A percentile compares a stretch with the other conserved stretches of the same genome.
These are phyloP conservation scores for Euphorbia lathyris DNA, from an alignment of 345 rosid genomes.

Conservation along the genomic window DNA sequence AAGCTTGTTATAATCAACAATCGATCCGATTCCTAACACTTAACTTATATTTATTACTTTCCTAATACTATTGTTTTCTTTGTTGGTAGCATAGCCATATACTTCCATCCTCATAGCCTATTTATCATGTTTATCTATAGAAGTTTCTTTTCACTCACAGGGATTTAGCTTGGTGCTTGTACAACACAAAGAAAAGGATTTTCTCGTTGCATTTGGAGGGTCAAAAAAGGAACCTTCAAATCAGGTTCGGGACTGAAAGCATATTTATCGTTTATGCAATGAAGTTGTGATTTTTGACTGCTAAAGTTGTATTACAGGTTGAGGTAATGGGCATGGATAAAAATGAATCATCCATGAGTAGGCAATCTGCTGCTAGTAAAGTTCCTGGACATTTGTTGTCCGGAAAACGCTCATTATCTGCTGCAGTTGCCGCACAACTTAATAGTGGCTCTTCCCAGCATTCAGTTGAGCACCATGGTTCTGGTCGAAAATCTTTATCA, in stretches of 20 bases:
- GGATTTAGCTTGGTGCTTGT: constrained; percentile 88
- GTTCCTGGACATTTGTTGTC: constrained; percentile 43
- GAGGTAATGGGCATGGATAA: constrained; percentile 73
- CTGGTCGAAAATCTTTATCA: constrained; percentile 88
- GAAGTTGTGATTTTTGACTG: not conserved
- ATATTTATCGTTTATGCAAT: not conserved
- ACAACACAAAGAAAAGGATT: constrained; percentile 87
- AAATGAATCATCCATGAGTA: constrained; percentile 52
- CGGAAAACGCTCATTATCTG: constrained; percentile 55
- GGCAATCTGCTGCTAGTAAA: constrained; percentile 48
- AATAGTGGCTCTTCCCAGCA: constrained; percentile 58
- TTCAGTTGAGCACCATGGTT: constrained; percentile 75
- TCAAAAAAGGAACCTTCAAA: constrained; percentile 79
- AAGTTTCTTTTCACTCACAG: constrained; percentile 33
- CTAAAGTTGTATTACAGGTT: constrained; percentile 44
- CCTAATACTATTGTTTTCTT: too few species aligned
- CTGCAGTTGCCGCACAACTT: constrained; percentile 44
- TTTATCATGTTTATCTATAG: constrained; percentile 6
- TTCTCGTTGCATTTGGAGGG: constrained; percentile 96
- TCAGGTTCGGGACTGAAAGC: constrained; percentile 54
- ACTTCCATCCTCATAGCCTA: too few species aligned
- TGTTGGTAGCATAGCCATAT: too few species aligned
- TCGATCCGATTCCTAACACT: too few species aligned
- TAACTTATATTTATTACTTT: too few species aligned
- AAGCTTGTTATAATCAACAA: too few species aligned